These are phyloP conservation scores for Candida boleticola DNA, from an alignment of 805 yeast species.

Conservation along the genomic window DNA sequence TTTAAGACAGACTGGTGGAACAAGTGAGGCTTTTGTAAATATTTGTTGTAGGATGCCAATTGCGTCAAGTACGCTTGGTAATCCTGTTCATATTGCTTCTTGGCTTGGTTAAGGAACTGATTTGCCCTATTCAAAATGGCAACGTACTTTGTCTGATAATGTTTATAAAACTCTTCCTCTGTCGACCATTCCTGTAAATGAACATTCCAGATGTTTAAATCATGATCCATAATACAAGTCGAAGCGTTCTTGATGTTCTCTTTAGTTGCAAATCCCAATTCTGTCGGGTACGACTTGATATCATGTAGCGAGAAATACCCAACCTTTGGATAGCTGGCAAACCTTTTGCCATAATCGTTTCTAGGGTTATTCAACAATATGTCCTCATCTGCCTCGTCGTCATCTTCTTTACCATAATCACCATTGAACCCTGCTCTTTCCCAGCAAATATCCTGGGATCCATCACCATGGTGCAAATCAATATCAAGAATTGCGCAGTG, in stretches of 20 bases:
- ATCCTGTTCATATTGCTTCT: conserved; percentile 40
- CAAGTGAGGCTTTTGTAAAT: conserved; percentile 27
- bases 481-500: conserved; percentile 82
- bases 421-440: conserved; percentile 62
- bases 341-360: conserved; percentile 49
- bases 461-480: conserved; percentile 88
- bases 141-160: conserved; percentile 61
- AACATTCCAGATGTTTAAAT: conserved; percentile 78
- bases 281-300: conserved; percentile 84
- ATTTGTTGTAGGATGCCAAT: conserved; percentile 30
- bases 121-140: conserved; percentile 63
- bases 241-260: conserved; percentile 74
- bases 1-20: conserved; percentile 23
- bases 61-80: conserved; percentile 24
- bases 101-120: conserved; percentile 55
- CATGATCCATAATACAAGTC: conserved; percentile 75
- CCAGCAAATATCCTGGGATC: conserved; percentile 85
- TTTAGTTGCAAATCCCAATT: conserved; percentile 69
- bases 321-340: conserved; percentile 53
- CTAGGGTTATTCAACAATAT: conserved; percentile 29
- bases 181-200: conserved; percentile 66
- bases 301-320: conserved; percentile 86
- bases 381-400: conserved; percentile 34
- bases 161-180: conserved; percentile 62
- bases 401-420: conserved; percentile 47